phyloP scores from a whole-genome alignment of 1,284 basidiomycete genomes.

The Fomitopsis palustris region DNA sequence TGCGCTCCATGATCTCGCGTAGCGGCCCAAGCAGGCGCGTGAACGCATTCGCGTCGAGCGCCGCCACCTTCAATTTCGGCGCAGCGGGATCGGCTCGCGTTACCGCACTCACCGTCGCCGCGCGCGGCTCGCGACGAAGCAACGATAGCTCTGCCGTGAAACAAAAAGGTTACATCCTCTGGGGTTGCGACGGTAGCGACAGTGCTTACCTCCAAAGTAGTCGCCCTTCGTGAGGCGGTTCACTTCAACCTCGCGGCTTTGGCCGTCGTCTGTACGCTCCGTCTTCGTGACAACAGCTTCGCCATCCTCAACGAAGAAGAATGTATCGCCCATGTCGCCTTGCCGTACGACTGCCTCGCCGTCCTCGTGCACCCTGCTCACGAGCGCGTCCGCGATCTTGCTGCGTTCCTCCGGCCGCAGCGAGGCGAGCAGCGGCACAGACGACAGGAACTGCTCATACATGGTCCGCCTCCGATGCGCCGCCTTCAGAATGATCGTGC shows the following conservation, averaged over 20 bases:
- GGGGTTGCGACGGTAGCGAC: background rate
- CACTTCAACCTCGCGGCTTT: conserved; percentile 64
- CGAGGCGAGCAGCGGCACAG: conserved; percentile 86
- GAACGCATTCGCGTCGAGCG: conserved; percentile 91
- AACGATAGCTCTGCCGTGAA: conserved; percentile 68
- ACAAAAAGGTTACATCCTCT: conserved; percentile 1
- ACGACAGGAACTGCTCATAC: conserved; percentile 93
- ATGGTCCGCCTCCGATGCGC: conserved; percentile 88
- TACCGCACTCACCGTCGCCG: conserved; percentile 89
- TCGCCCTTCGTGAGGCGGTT: conserved; percentile 85
- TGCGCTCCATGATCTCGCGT: conserved; percentile 84
- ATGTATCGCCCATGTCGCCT: conserved; percentile 94
- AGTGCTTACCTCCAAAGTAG: conserved; percentile 90
- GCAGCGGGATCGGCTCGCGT: conserved; percentile 44
- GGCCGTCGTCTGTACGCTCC: conserved; percentile 56
- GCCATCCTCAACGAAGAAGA: conserved; percentile 96
- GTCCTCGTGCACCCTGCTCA: conserved; percentile 78
- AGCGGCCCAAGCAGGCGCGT: conserved; percentile 91
- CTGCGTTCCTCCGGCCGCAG: conserved; percentile 87
- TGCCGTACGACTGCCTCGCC: conserved; percentile 88
- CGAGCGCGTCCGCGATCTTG: conserved; percentile 95
- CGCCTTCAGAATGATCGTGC: conserved; percentile 92
- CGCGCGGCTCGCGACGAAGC: conserved; percentile 82
- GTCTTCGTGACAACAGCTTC: conserved; percentile 85
- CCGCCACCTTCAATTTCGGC: conserved; percentile 86